Conservation (phyloP, 768 basidiomycete species). For the Cystobasidium tubakii region DNA sequence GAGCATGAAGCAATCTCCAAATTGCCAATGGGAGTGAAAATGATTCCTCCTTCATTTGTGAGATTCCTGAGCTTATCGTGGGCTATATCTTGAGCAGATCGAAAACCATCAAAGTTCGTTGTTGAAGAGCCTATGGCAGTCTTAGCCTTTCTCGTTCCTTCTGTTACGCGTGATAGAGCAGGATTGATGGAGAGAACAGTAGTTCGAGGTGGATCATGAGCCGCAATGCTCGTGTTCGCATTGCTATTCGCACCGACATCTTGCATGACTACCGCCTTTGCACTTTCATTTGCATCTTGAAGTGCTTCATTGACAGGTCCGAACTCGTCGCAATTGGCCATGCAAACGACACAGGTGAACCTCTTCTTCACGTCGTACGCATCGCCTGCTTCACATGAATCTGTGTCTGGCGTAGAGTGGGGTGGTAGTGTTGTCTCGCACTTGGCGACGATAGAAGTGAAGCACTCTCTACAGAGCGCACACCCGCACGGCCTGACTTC, state of each 20-base stretch:
- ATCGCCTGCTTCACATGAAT: background rate
- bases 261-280: background rate
- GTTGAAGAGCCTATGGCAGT: background rate
- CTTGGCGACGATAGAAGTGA: background rate
- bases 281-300: background rate
- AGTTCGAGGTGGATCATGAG: too few species aligned
- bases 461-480: conserved; percentile 16
- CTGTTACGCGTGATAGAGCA: too few species aligned
- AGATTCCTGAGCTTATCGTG: background rate
- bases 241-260: too few species aligned
- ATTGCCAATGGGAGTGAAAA: too few species aligned
- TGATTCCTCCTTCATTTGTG: too few species aligned
- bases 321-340: background rate
- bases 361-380: background rate
- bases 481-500: conserved; percentile 16
- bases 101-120: background rate
- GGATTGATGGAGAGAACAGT: too few species aligned
- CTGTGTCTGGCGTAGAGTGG: background rate
- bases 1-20: background rate
- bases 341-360: background rate
- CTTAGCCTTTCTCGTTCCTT: too few species aligned
- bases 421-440: background rate
- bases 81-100: conserved; percentile 3
- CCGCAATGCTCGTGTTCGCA: too few species aligned
- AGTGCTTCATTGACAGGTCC: background rate